Evolutionary conservation across 208 protist genomes (phyloP), one percentile per base, ranked within the genome.

Genomic region (Acanthamoeba royreba): DNA sequence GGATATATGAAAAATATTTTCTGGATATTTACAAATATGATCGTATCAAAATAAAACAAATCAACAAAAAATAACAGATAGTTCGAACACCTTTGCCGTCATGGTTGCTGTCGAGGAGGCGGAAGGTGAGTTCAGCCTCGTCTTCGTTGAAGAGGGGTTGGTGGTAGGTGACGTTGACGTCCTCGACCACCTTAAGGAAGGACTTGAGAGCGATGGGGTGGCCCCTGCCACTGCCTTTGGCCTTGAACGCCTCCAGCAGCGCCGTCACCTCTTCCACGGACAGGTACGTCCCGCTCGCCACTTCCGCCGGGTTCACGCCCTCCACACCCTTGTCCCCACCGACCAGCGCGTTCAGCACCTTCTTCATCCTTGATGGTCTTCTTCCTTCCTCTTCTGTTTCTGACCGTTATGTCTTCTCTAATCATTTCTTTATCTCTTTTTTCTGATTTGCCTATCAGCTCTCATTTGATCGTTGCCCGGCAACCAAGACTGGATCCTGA

Each of bases 11-110:
- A n/a, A n/a, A n/a, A n/a, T n/a, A n/a, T n/a, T n/a, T n/a, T n/a
- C n/a, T n/a, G n/a, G n/a, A n/a, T n/a, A n/a, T n/a, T n/a, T n/a
- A n/a, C n/a, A n/a, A n/a, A n/a, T n/a, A n/a, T n/a, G n/a, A n/a
- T n/a, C n/a, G n/a, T n/a, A n/a, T n/a, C n/a, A n/a, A n/a, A n/a
- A n/a, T n/a, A n/a, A n/a, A n/a, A n/a, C n/a, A n/a, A n/a, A n/a
- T n/a, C n/a, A n/a, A n/a, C n/a, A n/a, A n/a, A n/a, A n/a, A n/a
- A n/a, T n/a, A n/a, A n/a, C n/a, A n/a, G n/a, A n/a, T n/a, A n/a
- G n/a, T n/a, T n/a, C n/a, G n/a, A n/a, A 25, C 19, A 90, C 83
- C 55, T 90, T 90, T 90, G 42, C 83, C 83, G 55, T 90, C 83
- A n/a, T 90, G 83, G 49, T 90, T 90, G 83, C 31, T 46, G 43